These are phyloP conservation scores for Funneliformis mosseae DNA, from an alignment of 192 early-diverging fungal genomes.

Conservation along the genomic window DNA sequence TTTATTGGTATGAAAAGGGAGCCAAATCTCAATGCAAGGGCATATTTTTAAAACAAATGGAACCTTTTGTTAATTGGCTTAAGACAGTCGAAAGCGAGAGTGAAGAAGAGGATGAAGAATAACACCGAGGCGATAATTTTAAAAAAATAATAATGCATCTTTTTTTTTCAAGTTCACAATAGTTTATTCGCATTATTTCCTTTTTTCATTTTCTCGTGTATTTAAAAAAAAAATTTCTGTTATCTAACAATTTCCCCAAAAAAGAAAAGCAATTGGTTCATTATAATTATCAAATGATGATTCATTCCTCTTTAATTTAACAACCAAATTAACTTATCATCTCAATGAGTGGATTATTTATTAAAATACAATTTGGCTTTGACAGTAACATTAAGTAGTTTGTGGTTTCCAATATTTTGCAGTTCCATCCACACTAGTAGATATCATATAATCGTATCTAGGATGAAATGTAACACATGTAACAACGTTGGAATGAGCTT, in stretches of 20 bases:
- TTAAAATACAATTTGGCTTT: too few relatives aligned
- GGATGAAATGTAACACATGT: slow-evolving; percentile 75
- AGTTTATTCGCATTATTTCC: too few relatives aligned
- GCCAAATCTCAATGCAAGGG: slow-evolving; percentile 85
- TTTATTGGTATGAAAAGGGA: slow-evolving; percentile 95
- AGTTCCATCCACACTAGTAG: slow-evolving; percentile 67
- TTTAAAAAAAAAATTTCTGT: too few relatives aligned
- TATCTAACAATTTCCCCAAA: too few relatives aligned
- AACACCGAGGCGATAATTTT: background rate
- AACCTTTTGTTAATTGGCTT: slow-evolving; percentile 84
- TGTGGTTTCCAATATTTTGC: slow-evolving; percentile 60
- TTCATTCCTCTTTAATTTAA: too few relatives aligned
- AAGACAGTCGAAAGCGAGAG: slow-evolving; percentile 69
- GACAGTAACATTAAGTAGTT: background rate
- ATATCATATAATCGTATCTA: slow-evolving; percentile 57
- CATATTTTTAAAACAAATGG: slow-evolving; percentile 92
- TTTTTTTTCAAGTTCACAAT: too few relatives aligned
- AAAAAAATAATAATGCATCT: too few relatives aligned
- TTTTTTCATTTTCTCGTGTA: too few relatives aligned
- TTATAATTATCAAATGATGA: too few relatives aligned
- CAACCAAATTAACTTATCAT: too few relatives aligned
- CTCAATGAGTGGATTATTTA: too few relatives aligned
- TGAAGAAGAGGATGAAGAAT: slow-evolving; percentile 46
- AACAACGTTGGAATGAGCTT: slow-evolving; percentile 63
- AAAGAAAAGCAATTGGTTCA: too few relatives aligned